phyloP scores from a whole-genome alignment of 805 yeast genomes.

The Wickerhamomyces chaumierensis region DNA sequence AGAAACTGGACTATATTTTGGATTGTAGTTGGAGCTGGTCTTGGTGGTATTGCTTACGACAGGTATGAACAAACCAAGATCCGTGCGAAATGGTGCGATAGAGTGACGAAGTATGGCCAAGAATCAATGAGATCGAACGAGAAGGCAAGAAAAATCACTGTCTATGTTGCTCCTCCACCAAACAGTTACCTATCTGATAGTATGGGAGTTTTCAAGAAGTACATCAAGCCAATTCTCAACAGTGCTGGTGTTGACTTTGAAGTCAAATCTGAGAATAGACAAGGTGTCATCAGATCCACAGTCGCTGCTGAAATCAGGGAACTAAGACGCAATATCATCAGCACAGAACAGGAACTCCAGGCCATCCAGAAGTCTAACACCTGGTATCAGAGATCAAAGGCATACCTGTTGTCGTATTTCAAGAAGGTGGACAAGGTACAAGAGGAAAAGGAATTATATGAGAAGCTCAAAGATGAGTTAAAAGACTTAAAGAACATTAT shows the following conservation, averaged over 20 bases:
- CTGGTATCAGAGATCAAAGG: slow-evolving; percentile 11
- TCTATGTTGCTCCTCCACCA: slow-evolving; percentile 95
- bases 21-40: slow-evolving; percentile 48
- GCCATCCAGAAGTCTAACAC: slow-evolving; percentile 11
- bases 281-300: slow-evolving; percentile 73
- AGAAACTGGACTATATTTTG: slow-evolving; percentile 92
- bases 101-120: slow-evolving; percentile 44
- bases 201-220: slow-evolving; percentile 61
- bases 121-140: slow-evolving; percentile 34
- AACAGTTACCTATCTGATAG: slow-evolving; percentile 76
- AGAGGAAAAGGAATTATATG: slow-evolving; percentile 6
- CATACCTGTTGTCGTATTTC: slow-evolving; percentile 3
- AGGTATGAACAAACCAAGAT: slow-evolving; percentile 58
- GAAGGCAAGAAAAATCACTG: slow-evolving; percentile 63
- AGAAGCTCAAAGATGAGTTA: slow-evolving; percentile 20
- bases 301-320: slow-evolving; percentile 80
- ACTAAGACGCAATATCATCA: slow-evolving; percentile 38
- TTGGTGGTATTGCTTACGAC: slow-evolving; percentile 78
- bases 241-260: slow-evolving; percentile 81
- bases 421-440: slow-evolving; percentile 8
- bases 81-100: slow-evolving; percentile 51
- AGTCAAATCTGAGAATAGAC: slow-evolving; percentile 63
- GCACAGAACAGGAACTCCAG: slow-evolving; percentile 15
- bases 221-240: slow-evolving; percentile 75
- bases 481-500: slow-evolving; percentile 34